Evolutionary conservation across 1,284 basidiomycete species (phyloP).

Genomic region (Volvariella surrecta): DNA sequence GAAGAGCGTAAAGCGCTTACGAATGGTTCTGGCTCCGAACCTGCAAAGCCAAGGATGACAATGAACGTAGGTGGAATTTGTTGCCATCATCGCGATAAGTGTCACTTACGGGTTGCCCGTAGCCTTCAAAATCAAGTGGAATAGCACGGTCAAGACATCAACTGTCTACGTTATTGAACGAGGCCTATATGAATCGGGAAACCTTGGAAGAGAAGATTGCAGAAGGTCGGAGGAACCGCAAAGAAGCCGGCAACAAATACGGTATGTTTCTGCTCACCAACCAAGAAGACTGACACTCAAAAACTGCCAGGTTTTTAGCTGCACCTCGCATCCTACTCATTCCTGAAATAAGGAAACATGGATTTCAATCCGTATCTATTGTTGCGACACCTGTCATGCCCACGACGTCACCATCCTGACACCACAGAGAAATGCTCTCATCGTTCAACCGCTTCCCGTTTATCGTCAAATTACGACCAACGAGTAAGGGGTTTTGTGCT

Average conservation of each 20-base stretch:
- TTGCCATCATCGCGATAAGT: slow-evolving; percentile 1
- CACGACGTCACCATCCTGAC: slow-evolving; percentile 44
- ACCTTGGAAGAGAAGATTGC: slow-evolving; percentile 73
- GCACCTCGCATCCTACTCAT: too few species aligned
- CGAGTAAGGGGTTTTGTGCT: slow-evolving; percentile 67
- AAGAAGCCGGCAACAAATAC: slow-evolving; percentile 83
- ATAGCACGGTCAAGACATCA: slow-evolving; percentile 69
- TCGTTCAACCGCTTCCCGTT: slow-evolving; percentile 38
- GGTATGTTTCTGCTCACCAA: slow-evolving; percentile 33
- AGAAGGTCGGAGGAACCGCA: slow-evolving; percentile 69
- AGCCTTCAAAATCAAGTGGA: slow-evolving; percentile 63
- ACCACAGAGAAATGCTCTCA: slow-evolving; percentile 39
- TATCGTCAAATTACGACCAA: slow-evolving; percentile 50
- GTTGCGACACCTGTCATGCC: slow-evolving; percentile 59
- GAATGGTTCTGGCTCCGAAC: slow-evolving; percentile 39
- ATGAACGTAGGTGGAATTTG: slow-evolving; percentile 41
- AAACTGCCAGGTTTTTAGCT: slow-evolving; percentile 17
- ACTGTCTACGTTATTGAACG: slow-evolving; percentile 63
- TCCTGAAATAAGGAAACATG: too few species aligned
- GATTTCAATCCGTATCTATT: too few species aligned
- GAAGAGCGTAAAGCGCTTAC: slow-evolving; percentile 71
- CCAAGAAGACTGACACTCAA: slow-evolving; percentile 5
- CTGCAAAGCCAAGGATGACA: slow-evolving; percentile 64
- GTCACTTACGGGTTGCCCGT: slow-evolving; percentile 4
- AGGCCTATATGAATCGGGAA: slow-evolving; percentile 74